Base-by-base conservation (phyloP, 2,329 filamentous ascomycete species). In the Pseudopithomyces chartarum region DNA sequence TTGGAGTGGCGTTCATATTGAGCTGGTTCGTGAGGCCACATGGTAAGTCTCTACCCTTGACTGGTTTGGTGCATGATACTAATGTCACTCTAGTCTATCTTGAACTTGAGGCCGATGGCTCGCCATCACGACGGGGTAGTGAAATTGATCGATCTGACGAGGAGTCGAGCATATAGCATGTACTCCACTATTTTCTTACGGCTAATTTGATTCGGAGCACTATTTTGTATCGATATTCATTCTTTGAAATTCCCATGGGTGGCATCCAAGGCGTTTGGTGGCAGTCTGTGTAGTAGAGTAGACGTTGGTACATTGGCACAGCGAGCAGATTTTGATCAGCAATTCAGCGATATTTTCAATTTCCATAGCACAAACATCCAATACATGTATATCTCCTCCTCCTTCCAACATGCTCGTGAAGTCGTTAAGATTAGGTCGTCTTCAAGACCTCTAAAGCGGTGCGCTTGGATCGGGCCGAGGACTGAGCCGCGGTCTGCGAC, bases 21-120 rank as follows among this genome's bases (percentile, higher is more conserved):
- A 90, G 87, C 67, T 89, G 88, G 74, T 84, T 92, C 52, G 81
- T 98, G 23, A 84, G 80, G 67, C 89, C 92, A 3, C 82, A 90
- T 79, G 81, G 92, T 96, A 80, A 79, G 90, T 84, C 12, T 3
- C 29, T 3, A 11, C 7, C 5, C n/a, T 19, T 15, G 1, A 13
- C n/a, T n/a, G 20, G 17, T 38, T 33, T 10, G 20, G 11, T 5
- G 33, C 34, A 34, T 52, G 26, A 56, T 20, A 15, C 11, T 36
- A 22, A 12, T 12, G 15, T 17, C 26, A 5, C 4, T 29, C 26
- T 23, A 59, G 56, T 59, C 8, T 51, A 59, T 33, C 39, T 59
- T 6, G 52, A 59, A 12, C 45, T 59, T 12, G 56, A 45, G 32
- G 32, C 52, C 3, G 42, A 55, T 39, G 56, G 56, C 6, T 38